These are phyloP conservation scores for Gymnopilus dilepis DNA, from an alignment of 768 basidiomycete genomes.

Conservation along the genomic window DNA sequence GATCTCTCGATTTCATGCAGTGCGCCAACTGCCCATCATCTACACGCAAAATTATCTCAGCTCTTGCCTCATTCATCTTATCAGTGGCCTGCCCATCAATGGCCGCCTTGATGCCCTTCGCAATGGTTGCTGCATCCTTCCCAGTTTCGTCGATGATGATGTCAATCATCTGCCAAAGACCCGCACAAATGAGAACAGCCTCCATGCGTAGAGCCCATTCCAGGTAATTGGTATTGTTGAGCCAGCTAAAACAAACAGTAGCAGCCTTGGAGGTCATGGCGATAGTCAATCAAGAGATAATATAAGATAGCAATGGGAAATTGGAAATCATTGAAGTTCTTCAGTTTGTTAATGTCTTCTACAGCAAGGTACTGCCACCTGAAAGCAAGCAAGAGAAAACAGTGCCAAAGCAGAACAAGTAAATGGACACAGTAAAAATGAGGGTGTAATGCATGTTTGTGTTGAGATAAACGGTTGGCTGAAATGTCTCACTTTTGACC, in stretches of 20 bases:
- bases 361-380: too few relatives aligned
- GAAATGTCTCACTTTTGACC: too few relatives aligned
- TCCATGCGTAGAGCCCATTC: slow-evolving; percentile 32
- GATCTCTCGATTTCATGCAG: slow-evolving; percentile 28
- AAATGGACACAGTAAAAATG: too few relatives aligned
- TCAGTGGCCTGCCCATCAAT: slow-evolving; percentile 27
- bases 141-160: not conserved
- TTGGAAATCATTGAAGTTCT: too few relatives aligned
- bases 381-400: too few relatives aligned
- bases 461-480: too few relatives aligned
- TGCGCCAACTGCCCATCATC: slow-evolving; percentile 32
- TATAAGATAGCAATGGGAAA: too few relatives aligned
- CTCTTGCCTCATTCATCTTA: slow-evolving; percentile 32
- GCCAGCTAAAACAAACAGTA: slow-evolving; percentile 13
- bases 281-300: too few relatives aligned
- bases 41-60: slow-evolving; percentile 33
- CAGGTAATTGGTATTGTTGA: slow-evolving; percentile 29
- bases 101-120: slow-evolving; percentile 3
- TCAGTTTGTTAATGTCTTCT: too few relatives aligned
- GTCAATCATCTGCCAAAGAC: slow-evolving; percentile 22
- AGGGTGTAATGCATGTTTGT: too few relatives aligned
- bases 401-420: too few relatives aligned
- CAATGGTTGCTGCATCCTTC: not conserved
- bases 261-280: too few relatives aligned
- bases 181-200: slow-evolving; percentile 23